Evolutionary conservation across 2,329 filamentous ascomycete genomes (phyloP).

Genomic region (Ophiosphaerella narmari): DNA sequence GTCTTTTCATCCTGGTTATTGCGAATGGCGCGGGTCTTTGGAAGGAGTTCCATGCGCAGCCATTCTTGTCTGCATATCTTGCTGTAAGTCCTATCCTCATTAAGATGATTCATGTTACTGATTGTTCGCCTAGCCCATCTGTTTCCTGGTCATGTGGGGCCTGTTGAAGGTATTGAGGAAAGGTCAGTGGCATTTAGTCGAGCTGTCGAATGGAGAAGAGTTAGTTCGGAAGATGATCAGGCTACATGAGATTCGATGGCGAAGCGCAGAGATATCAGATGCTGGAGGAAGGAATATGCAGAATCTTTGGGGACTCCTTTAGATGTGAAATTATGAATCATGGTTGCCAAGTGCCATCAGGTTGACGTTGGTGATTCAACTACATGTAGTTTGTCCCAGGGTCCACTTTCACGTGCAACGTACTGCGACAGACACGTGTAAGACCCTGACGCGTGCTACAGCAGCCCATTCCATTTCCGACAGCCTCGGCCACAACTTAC

Average conservation of each 20-base stretch:
- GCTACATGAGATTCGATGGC: slow-evolving; percentile 34
- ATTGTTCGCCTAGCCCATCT: slow-evolving; percentile 26
- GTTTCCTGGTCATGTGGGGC: slow-evolving; percentile 38
- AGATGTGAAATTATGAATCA: not conserved
- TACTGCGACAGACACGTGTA: not conserved
- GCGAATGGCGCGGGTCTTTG: slow-evolving; percentile 45
- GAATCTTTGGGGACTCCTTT: slow-evolving; percentile 9
- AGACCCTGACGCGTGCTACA: not conserved
- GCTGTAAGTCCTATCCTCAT: slow-evolving; percentile 38
- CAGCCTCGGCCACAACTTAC: slow-evolving; percentile 1
- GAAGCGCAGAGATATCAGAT: slow-evolving; percentile 4
- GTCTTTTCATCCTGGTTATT: slow-evolving; percentile 43
- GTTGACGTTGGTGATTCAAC: not conserved
- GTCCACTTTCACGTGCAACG: not conserved
- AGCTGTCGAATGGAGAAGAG: slow-evolving; percentile 33
- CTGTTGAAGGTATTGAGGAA: slow-evolving; percentile 32
- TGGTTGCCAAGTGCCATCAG: too few species aligned
- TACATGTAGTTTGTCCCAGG: not conserved
- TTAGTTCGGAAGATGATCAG: slow-evolving; percentile 36
- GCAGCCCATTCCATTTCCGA: not conserved
- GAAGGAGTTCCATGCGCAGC: slow-evolving; percentile 40
- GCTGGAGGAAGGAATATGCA: not conserved
- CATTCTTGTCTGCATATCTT: slow-evolving; percentile 48
- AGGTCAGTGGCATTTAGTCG: slow-evolving; percentile 37
- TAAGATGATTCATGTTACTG: not conserved